Base-by-base conservation (phyloP, 2,329 filamentous ascomycete species). In the Didymella glomerata region DNA sequence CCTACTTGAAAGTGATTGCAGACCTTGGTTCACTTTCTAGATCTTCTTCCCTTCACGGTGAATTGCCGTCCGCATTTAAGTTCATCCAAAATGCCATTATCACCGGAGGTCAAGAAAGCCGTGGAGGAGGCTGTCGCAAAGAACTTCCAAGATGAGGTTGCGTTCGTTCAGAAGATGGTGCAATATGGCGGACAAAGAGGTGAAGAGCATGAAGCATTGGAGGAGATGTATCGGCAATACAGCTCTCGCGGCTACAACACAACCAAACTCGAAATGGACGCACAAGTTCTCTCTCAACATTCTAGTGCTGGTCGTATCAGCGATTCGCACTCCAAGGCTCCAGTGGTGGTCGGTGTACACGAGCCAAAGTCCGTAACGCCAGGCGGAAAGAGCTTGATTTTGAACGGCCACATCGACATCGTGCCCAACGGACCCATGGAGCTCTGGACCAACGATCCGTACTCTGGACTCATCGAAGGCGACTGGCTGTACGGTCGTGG, bases 351-450 rank as follows among this genome's bases (percentile, higher is more conserved):
- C 5, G 63, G 60, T 16, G 48, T 65, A 20, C 51, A 63, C 11
- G 52, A 61, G 22, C 60, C 63, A 4, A 60, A 32, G 28, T 49
- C 55, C 2, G n/a, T 45, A 1, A 59, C 32, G 10, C 44, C 60
- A 5, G 60, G 55, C 16, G 66, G 54, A 41, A 68, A 60, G 54
- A 68, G 66, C 32, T 45, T 68, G 11, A 67, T 68, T 7, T 20
- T 68, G 30, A 68, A 68, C 24, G 62, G 63, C 0, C 66, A 68
- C 20, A 65, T 68, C 41, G 66, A 68, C 22, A 62, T 68, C 2
- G 66, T 68, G 14, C 66, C 66, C 2, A 63, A 58, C 11, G 66
- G 66, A 13, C 66, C 66, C 0, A 45, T 46, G 14, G 66, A 67
- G 20, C 48, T 68, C 1, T 68, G 66, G 66, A 66, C 62, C 13